Evolutionary conservation across 208 protist species (phyloP).

Genomic region (Trypanosoma caninum): DNA sequence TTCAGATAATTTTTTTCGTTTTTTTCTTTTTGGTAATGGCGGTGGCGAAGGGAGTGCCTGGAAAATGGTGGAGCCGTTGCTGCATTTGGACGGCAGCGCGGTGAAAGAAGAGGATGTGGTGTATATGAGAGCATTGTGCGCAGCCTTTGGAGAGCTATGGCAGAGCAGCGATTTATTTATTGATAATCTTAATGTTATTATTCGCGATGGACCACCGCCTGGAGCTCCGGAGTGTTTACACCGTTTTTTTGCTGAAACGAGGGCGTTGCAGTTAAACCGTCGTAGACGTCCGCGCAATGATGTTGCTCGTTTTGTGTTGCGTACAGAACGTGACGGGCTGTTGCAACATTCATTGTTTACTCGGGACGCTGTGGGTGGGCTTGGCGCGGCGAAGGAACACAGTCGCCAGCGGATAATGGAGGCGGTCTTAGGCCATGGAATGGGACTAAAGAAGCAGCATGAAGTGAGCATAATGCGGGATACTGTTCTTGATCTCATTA

Average conservation of each 20-base stretch:
- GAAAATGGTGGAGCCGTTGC: neutral
- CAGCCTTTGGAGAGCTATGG: slow-evolving; percentile 35
- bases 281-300: slow-evolving; percentile 38
- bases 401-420: slow-evolving; percentile 41
- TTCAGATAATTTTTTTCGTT: slow-evolving; percentile 76
- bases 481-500: slow-evolving; percentile 53
- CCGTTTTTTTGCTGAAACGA: slow-evolving; percentile 27
- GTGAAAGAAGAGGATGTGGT: slow-evolving; percentile 47
- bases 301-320: slow-evolving; percentile 40
- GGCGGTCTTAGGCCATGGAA: slow-evolving; percentile 59
- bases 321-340: neutral
- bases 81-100: slow-evolving; percentile 40
- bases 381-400: neutral
- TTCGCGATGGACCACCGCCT: slow-evolving; percentile 49
- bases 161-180: slow-evolving; percentile 25
- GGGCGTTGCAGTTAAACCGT: slow-evolving; percentile 21
- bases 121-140: slow-evolving; percentile 40
- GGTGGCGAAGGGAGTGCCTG: neutral
- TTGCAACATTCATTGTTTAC: neutral
- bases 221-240: slow-evolving; percentile 15
- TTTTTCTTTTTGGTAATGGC: slow-evolving; percentile 33
- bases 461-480: slow-evolving; percentile 81
- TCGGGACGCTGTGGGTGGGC: neutral
- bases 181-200: slow-evolving; percentile 30
- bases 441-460: slow-evolving; percentile 87